Conservation (phyloP, 352 stramenopile species). For the Phytopythium boreale region DNA sequence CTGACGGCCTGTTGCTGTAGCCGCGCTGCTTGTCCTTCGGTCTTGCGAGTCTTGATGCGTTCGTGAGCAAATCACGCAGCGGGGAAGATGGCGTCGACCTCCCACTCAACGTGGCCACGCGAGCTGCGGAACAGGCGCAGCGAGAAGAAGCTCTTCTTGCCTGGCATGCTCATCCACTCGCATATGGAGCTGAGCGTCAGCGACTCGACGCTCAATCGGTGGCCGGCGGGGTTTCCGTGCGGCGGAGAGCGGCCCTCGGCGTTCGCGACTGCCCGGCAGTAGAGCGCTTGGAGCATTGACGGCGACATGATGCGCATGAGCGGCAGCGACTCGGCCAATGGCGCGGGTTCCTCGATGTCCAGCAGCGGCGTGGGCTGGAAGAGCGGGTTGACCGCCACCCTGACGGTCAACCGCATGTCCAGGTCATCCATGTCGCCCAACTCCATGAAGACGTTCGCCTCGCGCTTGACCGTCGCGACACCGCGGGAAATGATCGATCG, state of each 20-base stretch:
- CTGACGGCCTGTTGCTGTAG: background rate
- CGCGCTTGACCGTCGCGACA: background rate
- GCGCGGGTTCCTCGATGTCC: slow-evolving; percentile 13
- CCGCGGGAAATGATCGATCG: background rate
- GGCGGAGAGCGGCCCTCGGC: background rate
- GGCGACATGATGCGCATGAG: slow-evolving; percentile 29
- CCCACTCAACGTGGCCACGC: slow-evolving; percentile 19
- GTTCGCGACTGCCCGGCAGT: background rate
- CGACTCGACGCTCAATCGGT: background rate
- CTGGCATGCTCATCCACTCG: slow-evolving; percentile 13
- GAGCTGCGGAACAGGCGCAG: slow-evolving; percentile 26
- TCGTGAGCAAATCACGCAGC: background rate
- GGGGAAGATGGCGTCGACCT: slow-evolving; percentile 29
- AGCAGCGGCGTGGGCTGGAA: slow-evolving; percentile 20
- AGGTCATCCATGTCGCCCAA: slow-evolving; percentile 15
- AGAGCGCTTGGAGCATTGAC: slow-evolving; percentile 5
- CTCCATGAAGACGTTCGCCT: slow-evolving; percentile 15
- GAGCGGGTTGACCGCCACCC: slow-evolving; percentile 18
- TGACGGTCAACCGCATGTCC: slow-evolving; percentile 17
- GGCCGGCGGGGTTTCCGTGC: background rate
- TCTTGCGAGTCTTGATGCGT: background rate
- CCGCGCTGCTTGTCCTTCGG: background rate
- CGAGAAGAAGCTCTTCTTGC: slow-evolving; percentile 28
- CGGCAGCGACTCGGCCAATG: slow-evolving; percentile 13
- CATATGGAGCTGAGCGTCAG: slow-evolving; percentile 23